These are phyloP conservation scores for Calonectria honghensis DNA, from an alignment of 2,329 filamentous ascomycete genomes.

Conservation along the genomic window DNA sequence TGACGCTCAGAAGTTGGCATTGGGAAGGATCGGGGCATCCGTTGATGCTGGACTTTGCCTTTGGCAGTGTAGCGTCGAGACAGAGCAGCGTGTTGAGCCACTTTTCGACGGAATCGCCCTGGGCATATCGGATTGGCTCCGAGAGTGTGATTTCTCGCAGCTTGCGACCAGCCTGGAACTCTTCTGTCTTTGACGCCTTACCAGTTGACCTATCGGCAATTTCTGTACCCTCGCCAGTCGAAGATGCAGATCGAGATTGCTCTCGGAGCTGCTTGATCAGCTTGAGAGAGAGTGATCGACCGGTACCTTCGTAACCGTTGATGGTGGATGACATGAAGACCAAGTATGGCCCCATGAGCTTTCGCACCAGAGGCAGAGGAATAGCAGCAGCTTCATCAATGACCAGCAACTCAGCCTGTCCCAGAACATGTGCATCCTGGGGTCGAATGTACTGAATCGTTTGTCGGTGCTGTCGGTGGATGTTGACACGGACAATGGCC, in stretches of 20 bases:
- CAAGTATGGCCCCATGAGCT: slow-evolving; percentile 96
- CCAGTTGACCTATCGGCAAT: slow-evolving; percentile 88
- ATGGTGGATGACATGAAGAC: slow-evolving; percentile 99
- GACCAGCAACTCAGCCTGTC: slow-evolving; percentile 94
- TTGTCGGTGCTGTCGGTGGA: slow-evolving; percentile 95
- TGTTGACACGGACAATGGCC: slow-evolving; percentile 96
- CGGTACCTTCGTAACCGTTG: slow-evolving; percentile 98
- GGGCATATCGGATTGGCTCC: slow-evolving; percentile 95
- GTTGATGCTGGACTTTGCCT: slow-evolving; percentile 81
- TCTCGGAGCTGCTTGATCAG: slow-evolving; percentile 97
- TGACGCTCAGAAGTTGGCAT: slow-evolving; percentile 94
- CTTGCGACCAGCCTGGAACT: slow-evolving; percentile 81
- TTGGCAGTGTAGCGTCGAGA: slow-evolving; percentile 92
- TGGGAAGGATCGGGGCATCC: slow-evolving; percentile 93
- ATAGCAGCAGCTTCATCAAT: slow-evolving; percentile 99
- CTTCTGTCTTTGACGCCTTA: slow-evolving; percentile 78
- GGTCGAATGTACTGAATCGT: slow-evolving; percentile 99
- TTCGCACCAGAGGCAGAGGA: slow-evolving; percentile 91
- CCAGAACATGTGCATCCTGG: slow-evolving; percentile 94
- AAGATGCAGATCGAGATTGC: slow-evolving; percentile 83
- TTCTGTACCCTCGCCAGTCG: slow-evolving; percentile 75
- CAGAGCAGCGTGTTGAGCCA: slow-evolving; percentile 97
- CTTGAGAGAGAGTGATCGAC: slow-evolving; percentile 94
- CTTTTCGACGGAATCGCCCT: slow-evolving; percentile 93
- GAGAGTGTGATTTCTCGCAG: slow-evolving; percentile 93